Conservation (phyloP, 2,329 filamentous ascomycete genomes). For the Claviceps sp. region DNA sequence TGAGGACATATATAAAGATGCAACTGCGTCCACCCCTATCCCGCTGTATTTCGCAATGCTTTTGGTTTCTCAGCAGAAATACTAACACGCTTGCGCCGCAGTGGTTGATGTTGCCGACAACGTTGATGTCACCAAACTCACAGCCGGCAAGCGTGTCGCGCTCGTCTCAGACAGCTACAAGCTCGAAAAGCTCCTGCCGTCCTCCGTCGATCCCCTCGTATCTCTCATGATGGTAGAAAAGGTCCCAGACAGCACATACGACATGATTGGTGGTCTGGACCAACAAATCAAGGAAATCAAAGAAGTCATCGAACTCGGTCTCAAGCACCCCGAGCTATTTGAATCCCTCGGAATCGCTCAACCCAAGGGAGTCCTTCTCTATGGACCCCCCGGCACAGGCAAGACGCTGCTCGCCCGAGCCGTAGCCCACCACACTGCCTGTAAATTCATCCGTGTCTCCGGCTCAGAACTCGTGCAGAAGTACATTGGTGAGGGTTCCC, state of each 20-base stretch:
- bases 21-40: too few species aligned
- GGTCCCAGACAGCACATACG: conserved; percentile 98
- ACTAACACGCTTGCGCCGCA: conserved; percentile 22
- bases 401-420: conserved; percentile 93
- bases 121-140: conserved; percentile 92
- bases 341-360: conserved; percentile 98
- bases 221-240: conserved; percentile 99
- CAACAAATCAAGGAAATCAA: conserved; percentile 99
- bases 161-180: conserved; percentile 96
- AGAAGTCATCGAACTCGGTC: conserved; percentile 95
- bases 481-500: conserved; percentile 95
- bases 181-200: conserved; percentile 95
- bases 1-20: conserved; percentile 28
- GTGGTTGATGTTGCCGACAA: conserved; percentile 92
- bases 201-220: conserved; percentile 93
- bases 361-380: conserved; percentile 92
- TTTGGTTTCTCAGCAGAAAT: not conserved
- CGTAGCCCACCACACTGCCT: conserved; percentile 95
- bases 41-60: too few species aligned
- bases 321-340: conserved; percentile 97
- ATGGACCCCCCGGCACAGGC: conserved; percentile 91
- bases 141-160: conserved; percentile 92
- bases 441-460: conserved; percentile 96
- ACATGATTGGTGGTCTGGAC: conserved; percentile 98
- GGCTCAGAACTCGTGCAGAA: conserved; percentile 96